Conservation (phyloP, 2,329 filamentous ascomycete species). For the Botryotinia globosa region DNA sequence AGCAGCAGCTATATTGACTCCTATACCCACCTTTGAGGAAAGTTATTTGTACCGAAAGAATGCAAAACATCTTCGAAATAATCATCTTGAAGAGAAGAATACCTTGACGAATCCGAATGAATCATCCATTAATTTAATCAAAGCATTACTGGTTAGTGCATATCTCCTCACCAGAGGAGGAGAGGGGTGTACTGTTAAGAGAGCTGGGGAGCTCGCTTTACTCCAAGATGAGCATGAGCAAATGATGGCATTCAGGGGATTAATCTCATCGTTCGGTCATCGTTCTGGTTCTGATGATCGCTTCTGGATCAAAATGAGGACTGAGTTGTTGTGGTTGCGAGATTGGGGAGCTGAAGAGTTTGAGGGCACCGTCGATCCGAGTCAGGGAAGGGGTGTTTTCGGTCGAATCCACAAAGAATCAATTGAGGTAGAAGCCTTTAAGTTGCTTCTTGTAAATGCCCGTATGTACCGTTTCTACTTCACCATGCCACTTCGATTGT, state of each 20-base stretch:
- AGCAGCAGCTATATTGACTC: constrained; percentile 47
- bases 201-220: constrained; percentile 61
- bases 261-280: constrained; percentile 43
- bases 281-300: constrained; percentile 57
- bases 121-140: constrained; percentile 56
- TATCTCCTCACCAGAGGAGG: constrained; percentile 54
- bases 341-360: constrained; percentile 61
- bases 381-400: constrained; percentile 49
- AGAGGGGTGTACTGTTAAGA: constrained; percentile 48
- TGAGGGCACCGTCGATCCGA: constrained; percentile 37
- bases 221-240: constrained; percentile 64
- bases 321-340: constrained; percentile 69
- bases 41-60: constrained; percentile 43
- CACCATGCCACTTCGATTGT: background rate
- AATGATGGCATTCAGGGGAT: constrained; percentile 52
- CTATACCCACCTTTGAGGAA: constrained; percentile 40
- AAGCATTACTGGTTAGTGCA: constrained; percentile 61
- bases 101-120: constrained; percentile 60
- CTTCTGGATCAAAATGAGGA: constrained; percentile 60
- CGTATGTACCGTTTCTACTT: constrained; percentile 46
- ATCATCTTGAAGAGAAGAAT: constrained; percentile 59
- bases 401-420: constrained; percentile 58
- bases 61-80: constrained; percentile 47
- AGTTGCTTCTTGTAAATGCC: constrained; percentile 59
- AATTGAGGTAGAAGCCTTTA: constrained; percentile 70